Conservation (phyloP, 202 grass and related monocot genomes). For the Setaria italica region DNA sequence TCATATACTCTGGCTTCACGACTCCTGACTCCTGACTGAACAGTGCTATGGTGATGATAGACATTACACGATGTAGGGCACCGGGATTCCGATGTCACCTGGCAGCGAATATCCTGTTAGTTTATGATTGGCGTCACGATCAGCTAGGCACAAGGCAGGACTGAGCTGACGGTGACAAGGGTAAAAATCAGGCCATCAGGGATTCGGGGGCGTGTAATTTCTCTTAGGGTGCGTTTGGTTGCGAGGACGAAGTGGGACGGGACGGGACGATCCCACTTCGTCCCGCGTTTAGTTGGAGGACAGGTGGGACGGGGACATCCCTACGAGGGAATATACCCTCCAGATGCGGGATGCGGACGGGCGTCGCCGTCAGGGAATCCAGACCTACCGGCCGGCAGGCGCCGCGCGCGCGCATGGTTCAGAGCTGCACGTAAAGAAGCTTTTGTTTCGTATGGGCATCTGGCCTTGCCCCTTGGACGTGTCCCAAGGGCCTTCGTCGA, state of each 20-base stretch:
- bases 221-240: too few relatives aligned
- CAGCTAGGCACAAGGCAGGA: background rate
- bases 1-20: background rate
- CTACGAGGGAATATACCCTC: too few relatives aligned
- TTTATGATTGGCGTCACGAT: conserved; percentile 32
- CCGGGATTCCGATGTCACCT: conserved; percentile 27
- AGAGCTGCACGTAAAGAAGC: background rate
- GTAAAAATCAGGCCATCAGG: background rate
- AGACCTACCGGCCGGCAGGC: conserved; percentile 8
- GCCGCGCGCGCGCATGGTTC: background rate
- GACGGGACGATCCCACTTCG: too few relatives aligned
- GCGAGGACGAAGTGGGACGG: too few relatives aligned
- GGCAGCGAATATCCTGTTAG: conserved; percentile 35
- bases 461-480: conserved; percentile 30
- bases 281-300: too few relatives aligned
- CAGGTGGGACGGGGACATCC: too few relatives aligned
- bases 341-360: too few relatives aligned
- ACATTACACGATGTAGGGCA: background rate
- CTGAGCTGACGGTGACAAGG: background rate
- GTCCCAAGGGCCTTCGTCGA: conserved; percentile 30
- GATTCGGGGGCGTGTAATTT: background rate
- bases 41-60: background rate
- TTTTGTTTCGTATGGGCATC: conserved; percentile 18
- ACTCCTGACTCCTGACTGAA: background rate
- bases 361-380: background rate